phyloP scores from a whole-genome alignment of 495 filamentous ascomycete species.

The Xylaria acuta region DNA sequence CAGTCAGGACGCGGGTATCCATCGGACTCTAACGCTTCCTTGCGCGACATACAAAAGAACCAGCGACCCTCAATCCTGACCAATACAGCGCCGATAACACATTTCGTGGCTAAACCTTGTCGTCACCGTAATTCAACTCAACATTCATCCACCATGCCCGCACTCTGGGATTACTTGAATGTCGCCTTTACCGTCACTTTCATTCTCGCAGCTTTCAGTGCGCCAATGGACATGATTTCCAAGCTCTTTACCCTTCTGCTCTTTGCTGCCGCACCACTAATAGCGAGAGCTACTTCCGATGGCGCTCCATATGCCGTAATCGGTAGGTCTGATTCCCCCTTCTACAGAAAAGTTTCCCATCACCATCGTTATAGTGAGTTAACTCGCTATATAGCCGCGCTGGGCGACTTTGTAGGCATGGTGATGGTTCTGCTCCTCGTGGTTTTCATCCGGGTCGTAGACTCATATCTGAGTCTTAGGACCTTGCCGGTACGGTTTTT shows the following conservation, averaged over 20 bases:
- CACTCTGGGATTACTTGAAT: neutral
- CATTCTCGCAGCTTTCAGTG: neutral
- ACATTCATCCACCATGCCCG: neutral
- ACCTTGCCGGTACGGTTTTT: neutral
- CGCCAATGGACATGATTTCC: neutral
- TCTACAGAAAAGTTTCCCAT: neutral
- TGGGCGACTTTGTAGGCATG: neutral
- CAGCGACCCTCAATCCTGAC: neutral
- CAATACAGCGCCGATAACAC: neutral
- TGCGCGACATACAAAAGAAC: neutral
- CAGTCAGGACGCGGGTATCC: neutral
- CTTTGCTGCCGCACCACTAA: neutral
- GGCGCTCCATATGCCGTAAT: neutral
- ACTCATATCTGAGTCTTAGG: neutral
- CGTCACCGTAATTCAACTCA: neutral
- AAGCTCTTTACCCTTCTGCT: neutral
- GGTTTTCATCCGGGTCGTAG: neutral
- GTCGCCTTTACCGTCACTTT: too few relatives aligned
- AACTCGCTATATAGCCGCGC: neutral
- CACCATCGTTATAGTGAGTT: neutral
- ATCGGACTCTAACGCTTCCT: neutral
- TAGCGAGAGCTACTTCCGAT: conserved; percentile 5
- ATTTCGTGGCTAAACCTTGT: neutral
- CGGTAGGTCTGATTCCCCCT: neutral
- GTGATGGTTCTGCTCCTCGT: neutral